These are phyloP conservation scores for Cyamopsis tetragonoloba DNA, from an alignment of 306 rosid genomes.

Conservation along the genomic window DNA sequence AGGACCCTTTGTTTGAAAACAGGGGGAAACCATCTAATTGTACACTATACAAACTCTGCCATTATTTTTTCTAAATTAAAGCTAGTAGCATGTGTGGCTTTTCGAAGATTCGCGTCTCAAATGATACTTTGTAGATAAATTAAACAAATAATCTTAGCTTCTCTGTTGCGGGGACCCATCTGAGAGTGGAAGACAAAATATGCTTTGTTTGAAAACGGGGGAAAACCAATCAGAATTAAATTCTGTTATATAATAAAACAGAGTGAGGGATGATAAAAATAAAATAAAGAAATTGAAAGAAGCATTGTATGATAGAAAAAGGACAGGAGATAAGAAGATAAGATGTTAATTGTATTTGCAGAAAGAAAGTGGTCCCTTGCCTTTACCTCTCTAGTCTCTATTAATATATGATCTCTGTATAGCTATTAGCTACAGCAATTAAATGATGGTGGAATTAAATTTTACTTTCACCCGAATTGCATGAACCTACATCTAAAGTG, in stretches of 20 bases:
- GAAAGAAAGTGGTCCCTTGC: slow-evolving; percentile 50
- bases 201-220: slow-evolving; percentile 7
- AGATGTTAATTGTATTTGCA: slow-evolving; percentile 29
- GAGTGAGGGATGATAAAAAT: not conserved
- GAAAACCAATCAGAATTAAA: not conserved
- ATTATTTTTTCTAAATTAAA: not conserved
- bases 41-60: not conserved
- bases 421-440: no score
- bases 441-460: slow-evolving; percentile 21
- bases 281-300: slow-evolving; percentile 5
- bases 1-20: no score
- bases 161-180: slow-evolving; percentile 32
- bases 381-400: slow-evolving; percentile 31
- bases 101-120: not conserved
- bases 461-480: slow-evolving; percentile 37
- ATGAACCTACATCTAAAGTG: slow-evolving; percentile 31
- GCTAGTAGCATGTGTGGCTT: not conserved
- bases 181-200: slow-evolving; percentile 23
- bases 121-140: not conserved
- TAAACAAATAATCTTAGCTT: slow-evolving; percentile 21
- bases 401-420: slow-evolving; percentile 5
- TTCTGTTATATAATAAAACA: not conserved
- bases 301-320: not conserved
- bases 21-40: not conserved
- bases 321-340: slow-evolving; percentile 42